Percentiles rank a stretch among this genome's conserved stretches.
Conservation (phyloP, 306 rosid genomes). For the Rosa rugosa region DNA sequence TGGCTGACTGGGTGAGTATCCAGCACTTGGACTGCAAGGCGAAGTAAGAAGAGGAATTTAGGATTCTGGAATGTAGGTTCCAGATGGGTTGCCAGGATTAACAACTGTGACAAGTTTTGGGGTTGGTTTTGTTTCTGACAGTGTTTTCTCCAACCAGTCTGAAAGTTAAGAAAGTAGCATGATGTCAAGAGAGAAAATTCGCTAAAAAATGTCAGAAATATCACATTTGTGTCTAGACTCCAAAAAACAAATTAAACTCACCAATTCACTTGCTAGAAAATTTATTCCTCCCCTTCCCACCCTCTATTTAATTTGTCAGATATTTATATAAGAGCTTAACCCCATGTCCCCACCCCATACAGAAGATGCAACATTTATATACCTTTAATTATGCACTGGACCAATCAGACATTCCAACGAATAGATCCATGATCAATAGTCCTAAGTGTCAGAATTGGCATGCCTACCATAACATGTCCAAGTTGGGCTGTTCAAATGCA, state of each 20-base stretch:
- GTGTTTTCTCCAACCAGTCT: slow-evolving; percentile 84
- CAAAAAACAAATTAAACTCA: background rate
- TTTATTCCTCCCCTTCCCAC: background rate
- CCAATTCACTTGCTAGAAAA: background rate
- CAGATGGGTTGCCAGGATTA: slow-evolving; percentile 92
- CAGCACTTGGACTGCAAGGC: slow-evolving; percentile 82
- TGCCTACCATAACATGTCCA: background rate
- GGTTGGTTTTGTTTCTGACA: slow-evolving; percentile 69
- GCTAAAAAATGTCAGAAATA: slow-evolving; percentile 7
- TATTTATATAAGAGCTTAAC: background rate
- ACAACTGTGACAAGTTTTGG: slow-evolving; percentile 94
- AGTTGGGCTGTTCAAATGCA: background rate
- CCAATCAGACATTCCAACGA: background rate
- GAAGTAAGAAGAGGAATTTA: background rate
- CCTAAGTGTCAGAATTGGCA: background rate
- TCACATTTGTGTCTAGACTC: background rate
- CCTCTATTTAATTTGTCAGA: background rate
- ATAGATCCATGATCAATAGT: background rate
- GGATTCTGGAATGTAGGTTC: slow-evolving; percentile 86
- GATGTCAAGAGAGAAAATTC: slow-evolving; percentile 8
- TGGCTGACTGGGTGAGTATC: slow-evolving; percentile 98
- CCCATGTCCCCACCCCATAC: background rate
- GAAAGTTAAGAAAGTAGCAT: slow-evolving; percentile 36
- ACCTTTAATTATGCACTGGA: background rate
- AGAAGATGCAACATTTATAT: background rate